Conservation (phyloP, 345 rosid genomes). For the Lepidium sativum region DNA sequence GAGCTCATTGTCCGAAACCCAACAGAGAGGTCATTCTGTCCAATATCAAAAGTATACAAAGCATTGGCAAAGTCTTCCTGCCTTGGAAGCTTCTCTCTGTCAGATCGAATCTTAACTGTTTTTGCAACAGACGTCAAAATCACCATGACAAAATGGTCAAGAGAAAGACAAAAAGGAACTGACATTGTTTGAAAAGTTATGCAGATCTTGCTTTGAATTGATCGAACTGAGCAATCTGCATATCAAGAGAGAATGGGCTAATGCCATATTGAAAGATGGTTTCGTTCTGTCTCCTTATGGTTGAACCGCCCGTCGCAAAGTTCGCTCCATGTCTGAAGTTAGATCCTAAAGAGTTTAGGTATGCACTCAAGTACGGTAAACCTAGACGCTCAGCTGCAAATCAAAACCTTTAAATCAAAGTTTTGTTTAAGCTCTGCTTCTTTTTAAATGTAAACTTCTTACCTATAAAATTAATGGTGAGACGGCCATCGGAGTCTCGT, state of each 20-base stretch:
- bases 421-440: neutral
- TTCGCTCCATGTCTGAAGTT: slow-evolving; percentile 84
- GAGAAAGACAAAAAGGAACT: neutral
- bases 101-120: slow-evolving; percentile 39
- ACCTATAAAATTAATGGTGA: slow-evolving; percentile 82
- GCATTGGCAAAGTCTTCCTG: slow-evolving; percentile 74
- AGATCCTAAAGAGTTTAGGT: slow-evolving; percentile 74
- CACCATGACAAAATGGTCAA: neutral
- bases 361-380: slow-evolving; percentile 77
- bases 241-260: slow-evolving; percentile 79
- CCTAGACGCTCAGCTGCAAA: slow-evolving; percentile 66
- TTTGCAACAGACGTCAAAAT: neutral
- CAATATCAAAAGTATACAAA: slow-evolving; percentile 83
- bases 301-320: slow-evolving; percentile 91
- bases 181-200: slow-evolving; percentile 48
- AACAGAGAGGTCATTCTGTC: slow-evolving; percentile 89
- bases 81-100: slow-evolving; percentile 58
- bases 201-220: slow-evolving; percentile 65
- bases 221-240: slow-evolving; percentile 73
- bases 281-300: slow-evolving; percentile 75
- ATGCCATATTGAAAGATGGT: slow-evolving; percentile 80
- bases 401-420: neutral
- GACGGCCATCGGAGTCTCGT: slow-evolving; percentile 67
- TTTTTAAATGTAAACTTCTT: neutral
- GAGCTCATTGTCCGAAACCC: slow-evolving; percentile 63